These are phyloP conservation scores for Favolaschia claudopus DNA, from an alignment of 768 basidiomycete species.

Conservation along the genomic window DNA sequence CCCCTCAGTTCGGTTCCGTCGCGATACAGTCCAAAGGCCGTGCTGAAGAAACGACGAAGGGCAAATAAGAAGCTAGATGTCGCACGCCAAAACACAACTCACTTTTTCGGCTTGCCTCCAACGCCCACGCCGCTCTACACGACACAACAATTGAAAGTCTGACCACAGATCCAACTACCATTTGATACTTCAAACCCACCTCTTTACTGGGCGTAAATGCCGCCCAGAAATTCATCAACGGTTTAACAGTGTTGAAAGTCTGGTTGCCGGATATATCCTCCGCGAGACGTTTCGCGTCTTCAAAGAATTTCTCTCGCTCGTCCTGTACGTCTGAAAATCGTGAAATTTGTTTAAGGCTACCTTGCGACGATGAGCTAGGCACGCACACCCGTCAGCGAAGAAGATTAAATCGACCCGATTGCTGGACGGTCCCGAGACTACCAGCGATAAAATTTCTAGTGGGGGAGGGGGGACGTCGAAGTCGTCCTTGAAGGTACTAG, in stretches of 20 bases:
- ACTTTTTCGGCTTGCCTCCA: slow-evolving; percentile 76
- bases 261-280: slow-evolving; percentile 75
- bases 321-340: slow-evolving; percentile 54
- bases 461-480: slow-evolving; percentile 43
- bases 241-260: slow-evolving; percentile 79
- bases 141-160: neutral
- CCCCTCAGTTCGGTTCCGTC: slow-evolving; percentile 80
- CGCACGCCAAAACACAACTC: too few species aligned
- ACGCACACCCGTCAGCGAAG: slow-evolving; percentile 81
- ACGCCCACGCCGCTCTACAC: slow-evolving; percentile 75
- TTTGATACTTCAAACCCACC: slow-evolving; percentile 48
- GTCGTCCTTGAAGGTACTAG: neutral
- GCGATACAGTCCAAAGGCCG: slow-evolving; percentile 78
- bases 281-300: slow-evolving; percentile 72
- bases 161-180: neutral
- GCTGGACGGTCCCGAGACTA: slow-evolving; percentile 63
- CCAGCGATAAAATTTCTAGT: slow-evolving; percentile 63
- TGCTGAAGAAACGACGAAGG: slow-evolving; percentile 49
- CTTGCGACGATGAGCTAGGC: too few species aligned
- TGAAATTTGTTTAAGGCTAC: too few species aligned
- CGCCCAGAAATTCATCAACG: slow-evolving; percentile 83
- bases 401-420: slow-evolving; percentile 82
- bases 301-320: slow-evolving; percentile 70
- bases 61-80: too few species aligned
- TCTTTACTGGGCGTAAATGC: slow-evolving; percentile 79